Percentiles rank a stretch among this genome's conserved stretches.
Conservation (phyloP, 805 yeast species). For the Lipomyces starkeyi region DNA sequence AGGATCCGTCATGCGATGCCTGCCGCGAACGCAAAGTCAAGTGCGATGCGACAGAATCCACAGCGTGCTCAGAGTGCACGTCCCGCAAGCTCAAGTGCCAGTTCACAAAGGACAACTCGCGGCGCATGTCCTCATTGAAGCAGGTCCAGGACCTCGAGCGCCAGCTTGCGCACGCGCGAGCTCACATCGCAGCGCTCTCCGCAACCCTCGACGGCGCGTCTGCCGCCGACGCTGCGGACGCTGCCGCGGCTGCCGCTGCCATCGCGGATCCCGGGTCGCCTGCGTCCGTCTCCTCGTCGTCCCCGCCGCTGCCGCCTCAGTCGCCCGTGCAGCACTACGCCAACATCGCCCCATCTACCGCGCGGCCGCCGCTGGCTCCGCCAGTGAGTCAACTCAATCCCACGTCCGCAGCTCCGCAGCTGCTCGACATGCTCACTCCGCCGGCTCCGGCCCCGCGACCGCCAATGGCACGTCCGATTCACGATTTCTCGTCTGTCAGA, state of each 20-base stretch:
- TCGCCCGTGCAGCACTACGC: neutral
- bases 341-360: neutral
- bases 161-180: conserved; percentile 33
- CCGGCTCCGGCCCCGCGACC: conserved; percentile 14
- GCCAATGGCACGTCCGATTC: neutral
- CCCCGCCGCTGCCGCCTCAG: conserved; percentile 16
- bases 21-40: conserved; percentile 45
- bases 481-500: conserved; percentile 22
- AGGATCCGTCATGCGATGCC: conserved; percentile 46
- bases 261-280: conserved; percentile 7
- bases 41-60: conserved; percentile 44
- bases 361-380: conserved; percentile 1
- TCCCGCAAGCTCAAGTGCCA: conserved; percentile 43
- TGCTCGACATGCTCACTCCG: conserved; percentile 1
- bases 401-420: neutral
- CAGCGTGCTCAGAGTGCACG: conserved; percentile 44
- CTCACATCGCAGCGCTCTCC: conserved; percentile 32
- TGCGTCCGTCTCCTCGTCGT: conserved; percentile 1
- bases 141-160: conserved; percentile 36
- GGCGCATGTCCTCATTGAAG: conserved; percentile 41
- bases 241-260: conserved; percentile 12
- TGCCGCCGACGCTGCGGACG: conserved; percentile 5
- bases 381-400: neutral
- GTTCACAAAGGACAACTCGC: conserved; percentile 43
- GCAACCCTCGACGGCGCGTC: conserved; percentile 10